Evolutionary conservation across 345 rosid species (phyloP), one percentile per base, ranked within the genome.

Genomic region (Salix udensis): DNA sequence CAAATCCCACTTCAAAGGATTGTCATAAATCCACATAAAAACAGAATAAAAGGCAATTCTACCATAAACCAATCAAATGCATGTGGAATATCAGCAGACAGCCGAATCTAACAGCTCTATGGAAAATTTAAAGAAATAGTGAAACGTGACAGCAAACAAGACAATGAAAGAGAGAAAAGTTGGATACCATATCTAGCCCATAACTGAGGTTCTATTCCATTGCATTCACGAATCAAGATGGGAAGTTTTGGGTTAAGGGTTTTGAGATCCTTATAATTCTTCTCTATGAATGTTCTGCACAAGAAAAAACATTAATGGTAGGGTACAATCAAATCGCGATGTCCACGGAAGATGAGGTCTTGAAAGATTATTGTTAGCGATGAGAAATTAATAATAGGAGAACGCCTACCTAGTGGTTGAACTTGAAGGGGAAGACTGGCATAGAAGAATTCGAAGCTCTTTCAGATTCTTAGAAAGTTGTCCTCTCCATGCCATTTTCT

Each of bases 111-210:
- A 23, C 64, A 58, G 4, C 64, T 58, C 26, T 58, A 9, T n/a
- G 14, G 64, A 58, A n/a, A 58, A n/a, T 23, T 58, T 23, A 58
- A 10, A 0, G 28, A 23, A 58, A 58, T 4, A 58, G 28, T 58
- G 28, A 58, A 7, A 23, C 23, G 6, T n/a, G 13, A n/a, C 7
- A n/a, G 11, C 3, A 6, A 13, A 1, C 3, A 60, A 1, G 15
- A 14, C 24, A 55, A 28, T 42, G 9, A 62, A 42, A 10, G 28
- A 21, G 23, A 42, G 36, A 14, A 60, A 34, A 66, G 5, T 2
- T 7, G 60, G 16, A 21, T 87, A 96, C 97, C 97, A 70, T 89
- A 96, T 96, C 97, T 83, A 53, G 96, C 99, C 99, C 99, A 96
- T 70, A 96, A 75, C 85, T 96, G 97, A 68, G 99, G 98, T 78